Evolutionary conservation across 179 eudicot genomes (phyloP).

Genomic region (Silene noctiflora): DNA sequence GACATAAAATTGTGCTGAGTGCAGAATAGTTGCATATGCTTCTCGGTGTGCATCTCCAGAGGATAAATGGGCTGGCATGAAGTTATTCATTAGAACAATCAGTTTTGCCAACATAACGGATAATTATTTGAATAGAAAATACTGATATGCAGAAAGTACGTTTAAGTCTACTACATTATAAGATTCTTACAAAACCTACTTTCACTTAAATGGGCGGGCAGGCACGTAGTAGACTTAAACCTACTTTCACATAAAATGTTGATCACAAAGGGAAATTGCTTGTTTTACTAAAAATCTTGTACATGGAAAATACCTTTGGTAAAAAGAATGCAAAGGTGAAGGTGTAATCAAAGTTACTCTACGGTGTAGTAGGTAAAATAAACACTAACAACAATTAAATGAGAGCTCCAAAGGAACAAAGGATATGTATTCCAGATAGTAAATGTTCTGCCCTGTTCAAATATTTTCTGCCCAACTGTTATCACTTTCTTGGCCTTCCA

Average conservation of each 20-base stretch:
- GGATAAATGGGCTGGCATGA: slow-evolving; percentile 54
- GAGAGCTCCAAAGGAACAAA: neutral
- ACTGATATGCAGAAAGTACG: neutral
- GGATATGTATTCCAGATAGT: neutral
- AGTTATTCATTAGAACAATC: slow-evolving; percentile 14
- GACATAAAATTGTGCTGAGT: slow-evolving; percentile 81
- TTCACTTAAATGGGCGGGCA: too few species aligned
- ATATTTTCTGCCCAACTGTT: neutral
- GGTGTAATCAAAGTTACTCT: neutral
- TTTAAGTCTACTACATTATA: neutral
- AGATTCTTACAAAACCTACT: too few species aligned
- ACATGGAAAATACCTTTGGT: too few species aligned
- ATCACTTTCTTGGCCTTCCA: neutral
- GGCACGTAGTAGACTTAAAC: too few species aligned
- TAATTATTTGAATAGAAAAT: too few species aligned
- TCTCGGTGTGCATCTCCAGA: slow-evolving; percentile 63
- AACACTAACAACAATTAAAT: neutral
- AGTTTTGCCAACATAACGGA: neutral
- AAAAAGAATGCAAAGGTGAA: neutral
- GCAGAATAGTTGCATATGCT: slow-evolving; percentile 91
- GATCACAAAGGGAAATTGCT: neutral
- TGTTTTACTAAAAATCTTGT: neutral
- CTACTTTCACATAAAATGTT: too few species aligned
- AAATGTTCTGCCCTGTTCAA: neutral
- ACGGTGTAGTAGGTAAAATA: neutral